These are phyloP conservation scores for Claviceps fusiformis DNA, from an alignment of 2,329 filamentous ascomycete species.

Conservation along the genomic window DNA sequence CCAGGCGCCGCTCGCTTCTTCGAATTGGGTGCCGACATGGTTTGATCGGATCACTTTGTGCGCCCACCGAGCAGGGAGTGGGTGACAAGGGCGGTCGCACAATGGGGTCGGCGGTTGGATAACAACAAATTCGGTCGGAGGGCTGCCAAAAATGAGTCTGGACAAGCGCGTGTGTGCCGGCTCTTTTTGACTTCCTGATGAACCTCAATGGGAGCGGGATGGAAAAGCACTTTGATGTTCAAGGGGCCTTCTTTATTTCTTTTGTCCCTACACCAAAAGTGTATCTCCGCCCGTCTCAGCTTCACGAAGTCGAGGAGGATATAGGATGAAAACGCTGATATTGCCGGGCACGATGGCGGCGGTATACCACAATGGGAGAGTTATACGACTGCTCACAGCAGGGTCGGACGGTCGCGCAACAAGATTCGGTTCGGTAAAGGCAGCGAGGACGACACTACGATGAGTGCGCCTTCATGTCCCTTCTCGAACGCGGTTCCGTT, in stretches of 20 bases:
- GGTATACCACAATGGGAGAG: background rate
- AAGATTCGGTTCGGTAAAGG: background rate
- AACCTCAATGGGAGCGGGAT: too few species aligned
- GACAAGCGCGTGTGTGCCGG: background rate
- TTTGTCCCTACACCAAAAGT: background rate
- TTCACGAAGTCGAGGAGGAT: background rate
- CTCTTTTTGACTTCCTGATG: background rate
- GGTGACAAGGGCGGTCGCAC: background rate
- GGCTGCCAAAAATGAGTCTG: background rate
- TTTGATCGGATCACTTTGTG: slow-evolving; percentile 2
- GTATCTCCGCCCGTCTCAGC: background rate
- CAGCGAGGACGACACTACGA: slow-evolving; percentile 3
- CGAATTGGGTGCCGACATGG: slow-evolving; percentile 36
- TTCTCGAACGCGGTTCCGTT: slow-evolving; percentile 3
- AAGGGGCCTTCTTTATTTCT: background rate
- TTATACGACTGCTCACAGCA: background rate
- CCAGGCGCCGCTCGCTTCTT: slow-evolving; percentile 66
- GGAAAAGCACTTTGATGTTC: background rate
- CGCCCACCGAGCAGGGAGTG: background rate
- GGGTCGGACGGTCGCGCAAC: background rate
- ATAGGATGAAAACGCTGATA: background rate
- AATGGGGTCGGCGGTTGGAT: background rate
- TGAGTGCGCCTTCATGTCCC: background rate
- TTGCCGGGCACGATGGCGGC: background rate
- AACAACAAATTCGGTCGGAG: background rate